These are phyloP conservation scores for Cryptococcus maquisensis DNA, from an alignment of 1,284 basidiomycete genomes.

Conservation along the genomic window DNA sequence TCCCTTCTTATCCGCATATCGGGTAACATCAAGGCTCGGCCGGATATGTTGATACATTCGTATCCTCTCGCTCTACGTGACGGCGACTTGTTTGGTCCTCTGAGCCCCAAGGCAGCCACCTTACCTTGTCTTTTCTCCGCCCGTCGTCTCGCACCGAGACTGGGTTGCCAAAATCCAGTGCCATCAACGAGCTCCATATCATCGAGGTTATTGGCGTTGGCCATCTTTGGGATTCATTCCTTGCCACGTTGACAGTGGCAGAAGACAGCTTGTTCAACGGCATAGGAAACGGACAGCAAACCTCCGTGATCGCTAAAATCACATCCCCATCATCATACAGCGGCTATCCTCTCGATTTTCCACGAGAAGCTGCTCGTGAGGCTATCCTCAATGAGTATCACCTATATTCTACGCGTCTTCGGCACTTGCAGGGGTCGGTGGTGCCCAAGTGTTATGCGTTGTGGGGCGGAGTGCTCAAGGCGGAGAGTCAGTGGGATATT, in stretches of 20 bases:
- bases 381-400: not conserved
- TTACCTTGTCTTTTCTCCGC: no score
- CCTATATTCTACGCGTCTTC: not conserved
- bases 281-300: not conserved
- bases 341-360: not conserved
- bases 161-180: not conserved
- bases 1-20: not conserved
- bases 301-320: not conserved
- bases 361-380: not conserved
- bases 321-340: not conserved
- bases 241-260: not conserved
- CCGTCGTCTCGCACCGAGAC: no score
- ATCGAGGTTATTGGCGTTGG: not conserved
- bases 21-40: not conserved
- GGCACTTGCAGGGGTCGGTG: not conserved
- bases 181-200: not conserved
- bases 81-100: no score
- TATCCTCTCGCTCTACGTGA: no score
- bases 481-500: not conserved
- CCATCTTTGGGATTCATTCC: not conserved
- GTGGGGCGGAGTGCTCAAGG: not conserved
- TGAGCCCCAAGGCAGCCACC: not conserved
- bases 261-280: not conserved
- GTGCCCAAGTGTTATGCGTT: not conserved
- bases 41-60: no score